These are phyloP conservation scores for Talaromyces liani DNA, from an alignment of 495 filamentous ascomycete species.

Conservation along the genomic window DNA sequence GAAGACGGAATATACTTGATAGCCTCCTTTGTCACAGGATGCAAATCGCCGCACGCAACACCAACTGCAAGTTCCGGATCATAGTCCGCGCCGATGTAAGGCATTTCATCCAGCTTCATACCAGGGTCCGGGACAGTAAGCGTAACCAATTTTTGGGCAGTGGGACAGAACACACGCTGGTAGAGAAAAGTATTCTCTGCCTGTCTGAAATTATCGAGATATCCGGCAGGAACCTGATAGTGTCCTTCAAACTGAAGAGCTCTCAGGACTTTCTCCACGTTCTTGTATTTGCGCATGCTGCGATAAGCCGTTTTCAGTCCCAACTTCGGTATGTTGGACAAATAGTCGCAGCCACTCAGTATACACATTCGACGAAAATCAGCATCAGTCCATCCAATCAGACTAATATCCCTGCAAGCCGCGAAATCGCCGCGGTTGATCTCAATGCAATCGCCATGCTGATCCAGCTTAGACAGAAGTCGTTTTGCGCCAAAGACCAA, in stretches of 20 bases:
- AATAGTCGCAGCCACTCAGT: conserved; percentile 95
- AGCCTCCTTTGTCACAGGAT: conserved; percentile 78
- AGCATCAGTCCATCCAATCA: conserved; percentile 84
- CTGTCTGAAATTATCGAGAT: conserved; percentile 67
- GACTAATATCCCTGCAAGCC: conserved; percentile 75
- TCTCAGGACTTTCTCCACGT: conserved; percentile 70
- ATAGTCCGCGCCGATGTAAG: conserved; percentile 70
- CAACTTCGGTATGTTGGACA: conserved; percentile 73
- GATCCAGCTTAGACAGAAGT: conserved; percentile 87
- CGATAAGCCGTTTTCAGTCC: conserved; percentile 91
- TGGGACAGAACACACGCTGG: conserved; percentile 87
- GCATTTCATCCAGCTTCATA: conserved; percentile 55
- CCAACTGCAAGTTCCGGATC: conserved; percentile 60
- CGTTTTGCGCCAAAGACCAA: conserved; percentile 90
- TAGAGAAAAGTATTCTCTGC: conserved; percentile 91
- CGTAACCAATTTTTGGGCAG: conserved; percentile 59
- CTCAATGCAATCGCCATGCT: conserved; percentile 87
- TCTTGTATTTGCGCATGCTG: conserved; percentile 82
- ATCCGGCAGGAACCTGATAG: conserved; percentile 67
- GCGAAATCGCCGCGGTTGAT: conserved; percentile 83
- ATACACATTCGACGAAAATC: conserved; percentile 97
- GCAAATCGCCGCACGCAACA: conserved; percentile 76
- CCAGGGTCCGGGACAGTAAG: conserved; percentile 55
- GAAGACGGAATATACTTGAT: conserved; percentile 39
- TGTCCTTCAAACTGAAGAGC: conserved; percentile 84